These are phyloP conservation scores for Leishmania tarentolae DNA, from an alignment of 208 protist genomes.

Conservation along the genomic window DNA sequence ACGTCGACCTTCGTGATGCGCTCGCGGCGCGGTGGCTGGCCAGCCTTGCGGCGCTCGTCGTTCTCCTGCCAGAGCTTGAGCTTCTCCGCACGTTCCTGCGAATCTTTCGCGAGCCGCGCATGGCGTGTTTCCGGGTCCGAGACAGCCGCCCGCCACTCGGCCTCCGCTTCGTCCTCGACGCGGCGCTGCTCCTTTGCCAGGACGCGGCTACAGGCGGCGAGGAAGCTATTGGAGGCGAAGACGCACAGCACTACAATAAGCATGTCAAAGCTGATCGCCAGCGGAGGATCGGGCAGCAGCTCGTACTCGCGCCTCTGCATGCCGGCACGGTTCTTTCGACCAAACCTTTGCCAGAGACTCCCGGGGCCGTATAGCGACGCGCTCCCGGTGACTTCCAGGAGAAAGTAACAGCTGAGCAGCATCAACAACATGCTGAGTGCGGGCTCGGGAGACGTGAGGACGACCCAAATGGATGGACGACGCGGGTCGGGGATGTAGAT, in stretches of 20 bases:
- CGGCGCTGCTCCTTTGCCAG: conserved; percentile 26
- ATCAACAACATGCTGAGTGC: conserved; percentile 1
- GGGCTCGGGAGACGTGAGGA: conserved; percentile 29
- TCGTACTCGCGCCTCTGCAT: conserved; percentile 31
- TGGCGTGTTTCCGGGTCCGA: conserved; percentile 16
- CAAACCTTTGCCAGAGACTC: conserved; percentile 26
- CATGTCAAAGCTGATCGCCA: conserved; percentile 54
- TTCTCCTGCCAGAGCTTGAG: conserved; percentile 41
- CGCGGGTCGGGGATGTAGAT: conserved; percentile 25
- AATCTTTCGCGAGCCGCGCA: conserved; percentile 24
- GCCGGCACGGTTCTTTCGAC: conserved; percentile 21
- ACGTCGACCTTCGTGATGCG: conserved; percentile 33
- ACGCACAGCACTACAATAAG: conserved; percentile 38
- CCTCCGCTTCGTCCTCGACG: conserved; percentile 25
- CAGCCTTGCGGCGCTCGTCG: conserved; percentile 29
- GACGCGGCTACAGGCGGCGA: conserved; percentile 38
- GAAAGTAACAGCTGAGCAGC: conserved; percentile 8
- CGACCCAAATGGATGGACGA: conserved; percentile 9
- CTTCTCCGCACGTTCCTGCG: conserved; percentile 17
- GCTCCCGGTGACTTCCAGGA: conserved; percentile 13
- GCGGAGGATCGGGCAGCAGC: conserved; percentile 22
- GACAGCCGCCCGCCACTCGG: conserved; percentile 5
- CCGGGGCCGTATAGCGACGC: conserved; percentile 9
- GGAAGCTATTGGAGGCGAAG: conserved; percentile 36
- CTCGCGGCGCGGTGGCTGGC: conserved; percentile 24